Base-by-base conservation (phyloP, 805 yeast genomes). In the Yamadazyma paraphyllophila region DNA sequence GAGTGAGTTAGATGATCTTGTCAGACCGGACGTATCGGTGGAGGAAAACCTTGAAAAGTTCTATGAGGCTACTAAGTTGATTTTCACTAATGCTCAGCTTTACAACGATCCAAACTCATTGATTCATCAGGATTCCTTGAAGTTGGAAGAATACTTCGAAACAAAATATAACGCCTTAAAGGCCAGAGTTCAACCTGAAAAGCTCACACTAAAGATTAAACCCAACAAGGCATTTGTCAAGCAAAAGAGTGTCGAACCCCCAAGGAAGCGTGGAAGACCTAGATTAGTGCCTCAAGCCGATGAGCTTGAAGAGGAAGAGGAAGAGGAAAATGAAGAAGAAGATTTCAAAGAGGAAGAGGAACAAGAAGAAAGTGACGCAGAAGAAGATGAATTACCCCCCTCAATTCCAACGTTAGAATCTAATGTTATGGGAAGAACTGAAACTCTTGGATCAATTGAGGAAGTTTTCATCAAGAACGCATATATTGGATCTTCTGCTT, bases 21-120 rank as follows among this genome's bases (percentile, higher is more conserved):
- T 69, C 8, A 60, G 61, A 41, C 37, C 48, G 2, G 57, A 55
- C 13, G 49, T 45, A 15, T 50, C 66, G 0, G 41, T 62, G 7
- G 45, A 80, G 48, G 69, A 73, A 2, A 75, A 77, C 33, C 73
- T 88, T 46, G 78, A 76, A 31, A 80, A 74, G 40, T 86, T 89
- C 56, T 66, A 76, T 45, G 74, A 72, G 15, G 85, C 83, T 42
- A 71, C 85, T 6, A 66, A 71, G 25, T 67, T 83, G 43, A 82
- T 92, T 11, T 90, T 91, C 67, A 59, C 72, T 37, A 94, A 94
- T 64, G 96, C 97, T 1, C 81, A 81, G 58, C 62, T 75, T 1
- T 92, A 82, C 65, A 92, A 91, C 62, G 85, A 82, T 48, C 85
- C 85, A 43, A 80, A 78, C 1, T 80, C 94, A 43, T 73, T 80